phyloP scores from a whole-genome alignment of 2,329 filamentous ascomycete species.

The Venturia nashicola region DNA sequence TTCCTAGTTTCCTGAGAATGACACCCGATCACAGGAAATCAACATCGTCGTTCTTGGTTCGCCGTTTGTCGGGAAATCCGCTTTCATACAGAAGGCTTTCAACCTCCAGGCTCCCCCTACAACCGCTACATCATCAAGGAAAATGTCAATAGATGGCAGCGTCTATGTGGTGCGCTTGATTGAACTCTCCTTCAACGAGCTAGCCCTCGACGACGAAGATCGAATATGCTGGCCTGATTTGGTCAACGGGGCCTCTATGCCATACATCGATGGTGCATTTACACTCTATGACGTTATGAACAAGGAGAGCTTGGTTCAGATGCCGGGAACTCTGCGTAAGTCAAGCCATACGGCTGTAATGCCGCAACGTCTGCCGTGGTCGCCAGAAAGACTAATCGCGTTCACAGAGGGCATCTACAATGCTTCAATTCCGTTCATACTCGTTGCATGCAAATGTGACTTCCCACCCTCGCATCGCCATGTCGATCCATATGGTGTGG shows the following conservation, averaged over 20 bases:
- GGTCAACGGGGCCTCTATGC: constrained; percentile 54
- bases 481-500: constrained; percentile 56
- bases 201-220: constrained; percentile 36
- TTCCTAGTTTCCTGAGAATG: constrained; percentile 6
- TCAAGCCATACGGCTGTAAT: not conserved
- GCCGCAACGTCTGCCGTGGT: not conserved
- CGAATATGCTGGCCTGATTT: constrained; percentile 45
- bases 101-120: constrained; percentile 35
- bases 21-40: constrained; percentile 35
- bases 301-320: constrained; percentile 57
- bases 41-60: constrained; percentile 47
- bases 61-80: constrained; percentile 43
- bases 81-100: constrained; percentile 45
- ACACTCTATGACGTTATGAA: constrained; percentile 82
- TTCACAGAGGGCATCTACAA: constrained; percentile 58
- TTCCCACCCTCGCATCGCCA: constrained; percentile 56
- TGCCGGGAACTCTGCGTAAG: constrained; percentile 71
- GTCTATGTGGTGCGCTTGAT: constrained; percentile 45
- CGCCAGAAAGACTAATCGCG: not conserved
- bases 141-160: constrained; percentile 43
- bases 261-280: constrained; percentile 69
- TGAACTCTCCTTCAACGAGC: constrained; percentile 41
- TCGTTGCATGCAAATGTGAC: constrained; percentile 88
- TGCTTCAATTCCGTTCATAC: constrained; percentile 60
- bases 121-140: constrained; percentile 34